A percentile compares a stretch with the other conserved stretches of the same genome.
These are phyloP conservation scores for Sicyos baderoa DNA, from an alignment of 306 rosid genomes.

Conservation along the genomic window DNA sequence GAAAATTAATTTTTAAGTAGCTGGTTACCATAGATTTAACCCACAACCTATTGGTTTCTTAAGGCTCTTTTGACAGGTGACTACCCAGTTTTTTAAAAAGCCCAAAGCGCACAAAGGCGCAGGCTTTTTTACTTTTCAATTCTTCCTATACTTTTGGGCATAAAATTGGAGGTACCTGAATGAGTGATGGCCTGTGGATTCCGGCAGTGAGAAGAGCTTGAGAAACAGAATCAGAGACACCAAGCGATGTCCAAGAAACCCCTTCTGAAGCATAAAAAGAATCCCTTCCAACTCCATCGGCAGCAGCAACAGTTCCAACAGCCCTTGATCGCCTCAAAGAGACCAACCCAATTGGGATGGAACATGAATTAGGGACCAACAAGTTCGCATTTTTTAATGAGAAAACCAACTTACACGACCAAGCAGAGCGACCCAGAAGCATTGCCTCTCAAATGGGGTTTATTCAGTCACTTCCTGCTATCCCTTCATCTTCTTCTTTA, in stretches of 20 bases:
- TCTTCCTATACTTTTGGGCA: neutral
- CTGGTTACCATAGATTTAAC: no score
- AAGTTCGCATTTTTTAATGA: slow-evolving; percentile 33
- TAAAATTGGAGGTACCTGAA: slow-evolving; percentile 39
- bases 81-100: no score
- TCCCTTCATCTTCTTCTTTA: slow-evolving; percentile 13
- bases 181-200: slow-evolving; percentile 64
- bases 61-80: no score
- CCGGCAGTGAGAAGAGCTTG: slow-evolving; percentile 58
- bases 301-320: slow-evolving; percentile 28
- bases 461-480: slow-evolving; percentile 1
- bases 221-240: slow-evolving; percentile 68
- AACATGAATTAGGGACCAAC: slow-evolving; percentile 22
- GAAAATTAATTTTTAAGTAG: no score
- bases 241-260: slow-evolving; percentile 74
- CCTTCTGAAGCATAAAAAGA: slow-evolving; percentile 64
- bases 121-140: no score
- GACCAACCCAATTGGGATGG: slow-evolving; percentile 29
- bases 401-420: slow-evolving; percentile 39
- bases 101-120: no score
- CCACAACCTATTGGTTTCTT: no score
- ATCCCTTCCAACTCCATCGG: slow-evolving; percentile 40
- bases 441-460: slow-evolving; percentile 21
- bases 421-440: slow-evolving; percentile 50
- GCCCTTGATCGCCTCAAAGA: slow-evolving; percentile 27